Evolutionary conservation across 306 rosid genomes (phyloP).

Genomic region (Lablab purpureus): DNA sequence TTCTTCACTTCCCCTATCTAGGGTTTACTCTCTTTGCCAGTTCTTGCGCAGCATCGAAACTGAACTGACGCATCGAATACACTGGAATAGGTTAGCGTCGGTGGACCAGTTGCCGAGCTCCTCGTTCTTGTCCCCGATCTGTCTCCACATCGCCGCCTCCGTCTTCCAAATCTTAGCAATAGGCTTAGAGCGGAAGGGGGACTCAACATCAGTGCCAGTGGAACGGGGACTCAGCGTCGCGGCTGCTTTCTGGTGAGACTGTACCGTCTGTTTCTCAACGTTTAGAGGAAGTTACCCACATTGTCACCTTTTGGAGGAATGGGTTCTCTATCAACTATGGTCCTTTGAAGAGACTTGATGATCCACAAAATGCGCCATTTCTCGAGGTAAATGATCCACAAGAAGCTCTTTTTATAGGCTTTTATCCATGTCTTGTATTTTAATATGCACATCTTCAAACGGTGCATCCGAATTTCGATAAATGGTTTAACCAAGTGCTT

Average conservation of each 20-base stretch:
- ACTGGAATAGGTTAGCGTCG: too few species aligned
- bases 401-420: not conserved
- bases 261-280: conserved; percentile 70
- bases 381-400: conserved; percentile 63
- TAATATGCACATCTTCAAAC: not conserved
- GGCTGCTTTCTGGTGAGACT: conserved; percentile 87
- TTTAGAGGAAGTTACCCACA: conserved; percentile 54
- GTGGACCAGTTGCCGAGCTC: too few species aligned
- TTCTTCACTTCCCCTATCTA: too few species aligned
- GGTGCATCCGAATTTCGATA: not conserved
- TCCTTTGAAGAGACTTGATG: conserved; percentile 73
- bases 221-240: conserved; percentile 84
- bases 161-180: too few species aligned
- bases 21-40: too few species aligned
- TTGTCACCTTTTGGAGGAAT: conserved; percentile 88
- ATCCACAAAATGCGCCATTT: conserved; percentile 84
- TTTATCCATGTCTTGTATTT: not conserved
- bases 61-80: too few species aligned
- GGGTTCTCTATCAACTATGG: conserved; percentile 86
- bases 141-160: too few species aligned
- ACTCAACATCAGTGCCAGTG: too few species aligned
- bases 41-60: too few species aligned
- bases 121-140: too few species aligned
- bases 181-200: too few species aligned
- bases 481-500: not conserved